These are phyloP conservation scores for Taiozyma onychis DNA, from an alignment of 1,139 yeast genomes.

Conservation along the genomic window DNA sequence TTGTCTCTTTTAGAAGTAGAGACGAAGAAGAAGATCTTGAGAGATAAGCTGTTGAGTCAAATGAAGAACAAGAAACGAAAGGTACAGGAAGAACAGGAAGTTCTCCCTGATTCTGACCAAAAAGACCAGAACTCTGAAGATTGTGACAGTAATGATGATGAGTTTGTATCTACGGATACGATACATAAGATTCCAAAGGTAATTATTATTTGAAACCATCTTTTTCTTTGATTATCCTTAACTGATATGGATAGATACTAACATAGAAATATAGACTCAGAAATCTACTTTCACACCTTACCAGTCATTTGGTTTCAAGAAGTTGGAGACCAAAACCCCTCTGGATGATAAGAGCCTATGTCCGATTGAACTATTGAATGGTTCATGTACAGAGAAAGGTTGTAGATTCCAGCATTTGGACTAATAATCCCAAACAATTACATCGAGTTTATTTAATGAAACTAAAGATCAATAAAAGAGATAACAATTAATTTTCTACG, in stretches of 20 bases:
- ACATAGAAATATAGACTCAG: conserved; percentile 8
- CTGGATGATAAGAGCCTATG: conserved; percentile 8
- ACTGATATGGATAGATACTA: conserved; percentile 6
- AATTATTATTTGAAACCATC: conserved; percentile 2
- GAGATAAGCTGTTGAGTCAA: conserved; percentile 7
- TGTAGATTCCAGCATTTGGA: conserved; percentile 13
- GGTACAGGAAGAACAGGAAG: not conserved
- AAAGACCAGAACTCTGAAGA: not conserved
- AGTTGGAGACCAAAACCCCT: not conserved
- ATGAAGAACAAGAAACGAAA: conserved; percentile 3
- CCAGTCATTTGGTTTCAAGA: conserved; percentile 5
- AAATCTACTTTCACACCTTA: conserved; percentile 9
- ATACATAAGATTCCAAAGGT: conserved; percentile 16
- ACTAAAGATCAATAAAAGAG: not conserved
- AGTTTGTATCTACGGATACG: conserved; percentile 8
- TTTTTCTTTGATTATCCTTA: not conserved
- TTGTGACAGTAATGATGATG: not conserved
- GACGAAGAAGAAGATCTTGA: conserved; percentile 4
- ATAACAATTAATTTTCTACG: not conserved
- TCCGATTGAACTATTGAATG: conserved; percentile 13
- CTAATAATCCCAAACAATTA: not conserved
- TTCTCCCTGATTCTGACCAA: not conserved
- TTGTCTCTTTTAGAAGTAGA: conserved; percentile 5
- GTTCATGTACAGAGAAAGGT: conserved; percentile 9
- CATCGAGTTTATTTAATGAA: too few relatives aligned